A percentile compares a stretch with the other conserved stretches of the same genome.
Evolutionary conservation across 352 stramenopile species (phyloP).

Genomic region (Discostella stelligera): DNA sequence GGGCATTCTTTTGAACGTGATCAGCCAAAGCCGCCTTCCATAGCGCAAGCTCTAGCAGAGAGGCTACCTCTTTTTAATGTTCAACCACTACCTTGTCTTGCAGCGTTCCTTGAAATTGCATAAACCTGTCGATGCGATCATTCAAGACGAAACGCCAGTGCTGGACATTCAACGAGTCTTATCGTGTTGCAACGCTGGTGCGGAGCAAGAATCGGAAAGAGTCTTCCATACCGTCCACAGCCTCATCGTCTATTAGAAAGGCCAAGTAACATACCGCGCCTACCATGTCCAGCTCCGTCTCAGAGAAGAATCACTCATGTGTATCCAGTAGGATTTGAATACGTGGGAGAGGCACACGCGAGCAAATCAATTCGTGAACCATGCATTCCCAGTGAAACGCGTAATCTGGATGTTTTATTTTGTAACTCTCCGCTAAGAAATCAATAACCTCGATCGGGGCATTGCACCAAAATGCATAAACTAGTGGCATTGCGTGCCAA

Average conservation of each 20-base stretch:
- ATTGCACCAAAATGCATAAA: constrained; percentile 17
- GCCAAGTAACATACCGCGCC: too few species aligned
- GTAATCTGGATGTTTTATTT: background rate
- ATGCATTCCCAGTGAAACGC: constrained; percentile 2
- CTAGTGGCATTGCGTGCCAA: constrained; percentile 10
- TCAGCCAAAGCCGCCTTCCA: too few species aligned
- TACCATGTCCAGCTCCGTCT: too few species aligned
- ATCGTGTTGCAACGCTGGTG: background rate
- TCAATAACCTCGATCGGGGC: constrained; percentile 11
- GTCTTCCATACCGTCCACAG: too few species aligned
- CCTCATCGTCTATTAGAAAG: too few species aligned
- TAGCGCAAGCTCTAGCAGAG: constrained; percentile 13
- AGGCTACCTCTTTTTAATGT: constrained; percentile 1
- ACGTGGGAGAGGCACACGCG: background rate
- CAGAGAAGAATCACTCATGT: background rate
- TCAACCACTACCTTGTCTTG: background rate
- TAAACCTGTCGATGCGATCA: background rate
- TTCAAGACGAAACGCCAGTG: background rate
- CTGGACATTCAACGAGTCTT: background rate
- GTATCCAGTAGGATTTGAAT: constrained; percentile 8
- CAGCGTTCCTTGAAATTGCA: background rate
- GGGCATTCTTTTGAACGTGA: too few species aligned
- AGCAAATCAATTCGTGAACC: background rate
- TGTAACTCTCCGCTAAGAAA: constrained; percentile 3
- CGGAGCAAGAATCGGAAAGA: background rate